Conservation (phyloP, 805 yeast species). For the Lipomyces mesembrius region DNA sequence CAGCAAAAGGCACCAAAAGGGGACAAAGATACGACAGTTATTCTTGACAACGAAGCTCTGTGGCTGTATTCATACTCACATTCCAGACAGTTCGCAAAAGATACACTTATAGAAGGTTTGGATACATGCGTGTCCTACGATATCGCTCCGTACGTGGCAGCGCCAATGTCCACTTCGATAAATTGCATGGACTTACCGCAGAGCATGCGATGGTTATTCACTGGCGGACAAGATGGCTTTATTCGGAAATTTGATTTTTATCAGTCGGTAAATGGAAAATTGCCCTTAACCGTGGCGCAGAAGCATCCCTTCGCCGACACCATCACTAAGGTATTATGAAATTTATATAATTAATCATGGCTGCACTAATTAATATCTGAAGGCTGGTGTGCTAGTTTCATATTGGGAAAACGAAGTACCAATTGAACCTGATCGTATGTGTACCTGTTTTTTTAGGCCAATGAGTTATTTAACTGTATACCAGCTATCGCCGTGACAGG, state of each 20-base stretch:
- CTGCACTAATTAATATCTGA: background rate
- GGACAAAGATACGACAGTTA: constrained; percentile 37
- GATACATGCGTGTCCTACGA: constrained; percentile 62
- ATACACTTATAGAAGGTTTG: constrained; percentile 51
- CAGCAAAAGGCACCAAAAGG: constrained; percentile 28
- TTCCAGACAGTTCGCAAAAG: constrained; percentile 24
- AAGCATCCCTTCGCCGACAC: constrained; percentile 87
- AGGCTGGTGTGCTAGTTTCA: constrained; percentile 76
- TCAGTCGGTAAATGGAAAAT: constrained; percentile 82
- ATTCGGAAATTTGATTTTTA: constrained; percentile 87
- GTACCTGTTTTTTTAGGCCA: constrained; percentile 46
- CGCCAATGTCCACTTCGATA: constrained; percentile 78
- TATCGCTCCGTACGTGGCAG: constrained; percentile 82
- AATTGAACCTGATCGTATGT: constrained; percentile 27
- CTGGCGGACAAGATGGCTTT: constrained; percentile 96
- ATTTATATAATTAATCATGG: background rate
- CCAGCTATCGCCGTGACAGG: constrained; percentile 9
- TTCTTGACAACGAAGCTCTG: constrained; percentile 36
- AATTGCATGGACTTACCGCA: constrained; percentile 76
- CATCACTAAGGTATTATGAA: constrained; percentile 55
- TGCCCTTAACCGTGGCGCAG: constrained; percentile 88
- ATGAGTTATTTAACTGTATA: background rate
- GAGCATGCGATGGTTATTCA: constrained; percentile 83
- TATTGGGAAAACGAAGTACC: constrained; percentile 99
- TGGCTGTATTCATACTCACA: constrained; percentile 40